These are phyloP conservation scores for Tylopilus rubrobrunneus DNA, from an alignment of 768 basidiomycete genomes.

Conservation along the genomic window DNA sequence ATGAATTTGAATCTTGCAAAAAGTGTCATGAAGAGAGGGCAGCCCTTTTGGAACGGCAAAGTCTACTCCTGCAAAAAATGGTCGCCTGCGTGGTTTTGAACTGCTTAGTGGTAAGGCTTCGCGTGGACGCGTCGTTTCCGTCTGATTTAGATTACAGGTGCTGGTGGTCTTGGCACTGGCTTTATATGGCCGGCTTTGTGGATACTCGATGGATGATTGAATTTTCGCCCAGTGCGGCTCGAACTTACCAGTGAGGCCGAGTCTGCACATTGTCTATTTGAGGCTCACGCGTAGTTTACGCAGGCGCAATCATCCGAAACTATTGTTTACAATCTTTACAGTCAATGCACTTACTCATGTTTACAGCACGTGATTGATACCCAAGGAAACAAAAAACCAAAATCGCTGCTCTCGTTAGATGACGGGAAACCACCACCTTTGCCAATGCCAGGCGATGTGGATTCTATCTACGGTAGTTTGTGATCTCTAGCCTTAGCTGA, in stretches of 20 bases:
- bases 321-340: constrained; percentile 63
- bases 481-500: constrained; percentile 8
- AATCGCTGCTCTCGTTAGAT: constrained; percentile 40
- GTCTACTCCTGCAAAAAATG: constrained; percentile 34
- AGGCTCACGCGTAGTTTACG: constrained; percentile 1
- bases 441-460: constrained; percentile 58
- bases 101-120: constrained; percentile 57
- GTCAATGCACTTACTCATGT: constrained; percentile 56
- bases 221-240: constrained; percentile 57
- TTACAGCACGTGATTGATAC: constrained; percentile 55
- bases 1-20: constrained; percentile 36
- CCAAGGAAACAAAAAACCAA: constrained; percentile 37
- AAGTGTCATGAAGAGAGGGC: constrained; percentile 37
- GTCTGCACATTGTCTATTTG: not conserved
- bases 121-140: not conserved
- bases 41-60: constrained; percentile 25
- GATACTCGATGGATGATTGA: constrained; percentile 70
- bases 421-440: constrained; percentile 41
- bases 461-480: constrained; percentile 73
- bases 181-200: constrained; percentile 57
- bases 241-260: constrained; percentile 52
- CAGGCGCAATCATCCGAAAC: constrained; percentile 63
- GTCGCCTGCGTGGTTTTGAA: constrained; percentile 56
- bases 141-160: constrained; percentile 41
- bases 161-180: constrained; percentile 71